phyloP scores from a whole-genome alignment of 202 grass and related monocot species.

The Setaria viridis region DNA sequence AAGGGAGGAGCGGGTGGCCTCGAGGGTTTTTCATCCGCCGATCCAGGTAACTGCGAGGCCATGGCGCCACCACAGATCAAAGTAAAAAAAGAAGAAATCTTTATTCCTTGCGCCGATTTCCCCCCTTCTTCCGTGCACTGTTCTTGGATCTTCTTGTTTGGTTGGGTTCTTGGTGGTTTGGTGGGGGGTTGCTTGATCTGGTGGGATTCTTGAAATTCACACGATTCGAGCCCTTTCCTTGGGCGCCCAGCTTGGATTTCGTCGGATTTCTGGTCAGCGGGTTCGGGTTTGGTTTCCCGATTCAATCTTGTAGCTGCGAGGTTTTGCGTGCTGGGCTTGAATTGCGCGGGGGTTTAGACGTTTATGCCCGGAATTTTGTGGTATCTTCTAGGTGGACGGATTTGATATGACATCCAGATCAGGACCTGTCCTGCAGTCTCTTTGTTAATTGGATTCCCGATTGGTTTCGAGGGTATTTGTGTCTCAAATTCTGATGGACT shows the following conservation, averaged over 20 bases:
- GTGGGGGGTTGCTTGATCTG: conserved; percentile 31
- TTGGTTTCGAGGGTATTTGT: background rate
- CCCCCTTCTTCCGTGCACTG: background rate
- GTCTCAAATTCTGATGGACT: background rate
- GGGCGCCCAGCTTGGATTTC: background rate
- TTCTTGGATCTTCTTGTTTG: conserved; percentile 12
- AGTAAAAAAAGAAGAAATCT: background rate
- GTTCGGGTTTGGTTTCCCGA: background rate
- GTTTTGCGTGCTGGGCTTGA: conserved; percentile 2
- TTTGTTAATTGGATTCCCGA: background rate
- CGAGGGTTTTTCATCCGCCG: conserved; percentile 32
- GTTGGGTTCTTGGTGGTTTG: conserved; percentile 1
- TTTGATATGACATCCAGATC: background rate
- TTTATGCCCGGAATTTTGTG: background rate
- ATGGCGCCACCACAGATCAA: conserved; percentile 6
- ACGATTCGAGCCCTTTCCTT: background rate
- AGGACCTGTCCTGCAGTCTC: background rate
- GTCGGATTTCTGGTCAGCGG: background rate
- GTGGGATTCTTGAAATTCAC: conserved; percentile 9
- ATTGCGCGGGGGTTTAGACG: background rate
- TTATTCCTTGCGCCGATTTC: background rate
- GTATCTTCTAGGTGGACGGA: background rate
- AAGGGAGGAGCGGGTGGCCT: background rate
- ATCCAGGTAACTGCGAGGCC: conserved; percentile 23
- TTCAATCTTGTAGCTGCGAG: background rate